Conservation (phyloP, 2,329 filamentous ascomycete genomes). For the Periconia digitata region DNA sequence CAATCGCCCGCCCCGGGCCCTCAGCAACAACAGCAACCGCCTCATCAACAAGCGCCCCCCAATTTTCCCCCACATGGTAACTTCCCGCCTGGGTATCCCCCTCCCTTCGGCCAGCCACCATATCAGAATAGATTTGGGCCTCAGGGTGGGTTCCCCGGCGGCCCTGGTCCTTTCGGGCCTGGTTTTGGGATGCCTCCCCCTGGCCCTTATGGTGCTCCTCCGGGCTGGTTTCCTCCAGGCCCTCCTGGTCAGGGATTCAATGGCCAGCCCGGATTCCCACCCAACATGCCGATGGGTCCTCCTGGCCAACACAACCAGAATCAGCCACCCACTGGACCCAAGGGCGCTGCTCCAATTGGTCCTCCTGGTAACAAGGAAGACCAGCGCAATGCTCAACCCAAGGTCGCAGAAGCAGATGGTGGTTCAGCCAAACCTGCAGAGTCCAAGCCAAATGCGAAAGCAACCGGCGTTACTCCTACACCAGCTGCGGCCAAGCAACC, state of each 20-base stretch:
- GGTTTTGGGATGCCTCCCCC: slow-evolving; percentile 63
- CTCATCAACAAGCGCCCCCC: not conserved
- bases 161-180: slow-evolving; percentile 44
- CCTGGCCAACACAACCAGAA: slow-evolving; percentile 50
- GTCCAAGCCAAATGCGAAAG: slow-evolving; percentile 54
- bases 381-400: slow-evolving; percentile 31
- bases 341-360: slow-evolving; percentile 35
- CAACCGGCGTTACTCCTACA: slow-evolving; percentile 24
- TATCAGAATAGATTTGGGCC: slow-evolving; percentile 50
- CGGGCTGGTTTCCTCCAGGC: slow-evolving; percentile 72
- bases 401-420: slow-evolving; percentile 49
- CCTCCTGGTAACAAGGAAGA: slow-evolving; percentile 31
- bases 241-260: slow-evolving; percentile 76
- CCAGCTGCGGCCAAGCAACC: slow-evolving; percentile 51
- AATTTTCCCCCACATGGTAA: slow-evolving; percentile 1
- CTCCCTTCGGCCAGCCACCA: slow-evolving; percentile 41
- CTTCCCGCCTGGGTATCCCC: slow-evolving; percentile 46
- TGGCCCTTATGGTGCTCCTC: slow-evolving; percentile 67
- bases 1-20: slow-evolving; percentile 44
- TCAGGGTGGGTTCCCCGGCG: slow-evolving; percentile 48
- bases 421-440: slow-evolving; percentile 53
- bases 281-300: slow-evolving; percentile 61
- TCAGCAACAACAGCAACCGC: slow-evolving; percentile 33
- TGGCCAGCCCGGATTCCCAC: slow-evolving; percentile 65
- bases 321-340: slow-evolving; percentile 42